phyloP scores from a whole-genome alignment of 495 filamentous ascomycete genomes.

The Xylaria telfairii region DNA sequence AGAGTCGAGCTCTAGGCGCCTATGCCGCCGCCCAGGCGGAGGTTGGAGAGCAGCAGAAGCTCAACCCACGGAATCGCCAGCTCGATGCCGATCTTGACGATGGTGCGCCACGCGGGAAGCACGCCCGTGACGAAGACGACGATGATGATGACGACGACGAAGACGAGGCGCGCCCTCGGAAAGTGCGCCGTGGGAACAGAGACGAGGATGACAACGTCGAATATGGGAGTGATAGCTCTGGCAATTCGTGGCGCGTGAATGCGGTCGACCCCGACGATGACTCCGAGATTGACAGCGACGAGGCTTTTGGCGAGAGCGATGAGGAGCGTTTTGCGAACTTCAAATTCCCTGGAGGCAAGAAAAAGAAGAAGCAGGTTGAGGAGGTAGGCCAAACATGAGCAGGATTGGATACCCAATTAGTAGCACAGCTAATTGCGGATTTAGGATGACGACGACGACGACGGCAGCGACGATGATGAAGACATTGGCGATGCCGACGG shows the following conservation, averaged over 20 bases:
- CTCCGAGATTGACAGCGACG: conserved; percentile 87
- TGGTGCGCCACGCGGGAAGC: conserved; percentile 38
- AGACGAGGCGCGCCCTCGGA: conserved; percentile 50
- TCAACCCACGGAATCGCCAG: conserved; percentile 51
- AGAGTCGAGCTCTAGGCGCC: conserved; percentile 74
- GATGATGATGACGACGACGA: conserved; percentile 62
- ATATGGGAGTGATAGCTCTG: conserved; percentile 82
- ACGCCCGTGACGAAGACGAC: conserved; percentile 54
- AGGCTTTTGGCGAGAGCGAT: conserved; percentile 89
- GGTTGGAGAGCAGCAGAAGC: conserved; percentile 43
- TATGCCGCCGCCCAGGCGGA: conserved; percentile 80
- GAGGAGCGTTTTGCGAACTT: conserved; percentile 81
- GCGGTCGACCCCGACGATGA: conserved; percentile 74
- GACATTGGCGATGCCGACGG: conserved; percentile 63
- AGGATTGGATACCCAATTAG: conserved; percentile 37
- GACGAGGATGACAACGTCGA: conserved; percentile 56
- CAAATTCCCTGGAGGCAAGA: conserved; percentile 69
- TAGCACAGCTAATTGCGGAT: conserved; percentile 36
- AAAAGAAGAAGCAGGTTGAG: conserved; percentile 48
- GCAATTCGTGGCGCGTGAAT: conserved; percentile 85
- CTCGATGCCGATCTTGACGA: conserved; percentile 47
- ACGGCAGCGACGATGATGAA: conserved; percentile 49
- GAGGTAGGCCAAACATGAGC: conserved; percentile 45
- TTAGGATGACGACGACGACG: conserved; percentile 32
- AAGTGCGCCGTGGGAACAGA: conserved; percentile 51